These are phyloP conservation scores for Trichosporon faecale DNA, from an alignment of 1,284 basidiomycete species.

Conservation along the genomic window DNA sequence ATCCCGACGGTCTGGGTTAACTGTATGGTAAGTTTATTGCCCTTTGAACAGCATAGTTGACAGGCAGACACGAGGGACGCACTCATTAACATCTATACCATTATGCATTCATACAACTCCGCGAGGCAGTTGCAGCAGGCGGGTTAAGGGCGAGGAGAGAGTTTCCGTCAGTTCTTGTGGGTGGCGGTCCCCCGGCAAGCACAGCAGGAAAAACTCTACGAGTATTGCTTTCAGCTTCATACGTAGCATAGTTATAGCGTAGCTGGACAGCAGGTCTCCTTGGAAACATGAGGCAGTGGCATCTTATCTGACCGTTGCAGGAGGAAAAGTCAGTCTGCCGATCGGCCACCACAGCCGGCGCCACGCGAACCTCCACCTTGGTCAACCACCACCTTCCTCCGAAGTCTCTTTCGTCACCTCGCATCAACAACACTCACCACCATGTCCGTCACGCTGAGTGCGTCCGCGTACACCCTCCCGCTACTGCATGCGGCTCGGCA, in stretches of 20 bases:
- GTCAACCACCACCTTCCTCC: neutral
- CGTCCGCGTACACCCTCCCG: slow-evolving; percentile 35
- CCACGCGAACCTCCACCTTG: slow-evolving; percentile 7
- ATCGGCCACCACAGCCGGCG: neutral
- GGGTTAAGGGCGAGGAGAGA: no score
- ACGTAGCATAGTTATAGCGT: no score
- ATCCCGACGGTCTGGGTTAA: neutral
- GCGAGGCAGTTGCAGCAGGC: no score
- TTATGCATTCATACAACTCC: slow-evolving; percentile 20
- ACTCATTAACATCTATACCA: slow-evolving; percentile 9
- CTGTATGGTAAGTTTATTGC: neutral
- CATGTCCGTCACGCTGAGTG: slow-evolving; percentile 24
- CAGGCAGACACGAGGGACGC: neutral
- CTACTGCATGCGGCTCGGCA: slow-evolving; percentile 46
- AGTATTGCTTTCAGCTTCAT: no score
- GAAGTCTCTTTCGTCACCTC: neutral
- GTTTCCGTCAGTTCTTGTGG: no score
- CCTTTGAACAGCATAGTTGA: neutral
- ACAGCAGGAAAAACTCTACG: no score
- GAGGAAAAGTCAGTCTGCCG: neutral
- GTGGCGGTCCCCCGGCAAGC: no score
- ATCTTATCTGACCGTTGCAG: neutral
- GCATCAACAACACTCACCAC: no score
- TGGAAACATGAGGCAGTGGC: neutral
- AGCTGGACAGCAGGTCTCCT: no score